phyloP scores from a whole-genome alignment of 768 basidiomycete genomes.

The Boletus speciosus region DNA sequence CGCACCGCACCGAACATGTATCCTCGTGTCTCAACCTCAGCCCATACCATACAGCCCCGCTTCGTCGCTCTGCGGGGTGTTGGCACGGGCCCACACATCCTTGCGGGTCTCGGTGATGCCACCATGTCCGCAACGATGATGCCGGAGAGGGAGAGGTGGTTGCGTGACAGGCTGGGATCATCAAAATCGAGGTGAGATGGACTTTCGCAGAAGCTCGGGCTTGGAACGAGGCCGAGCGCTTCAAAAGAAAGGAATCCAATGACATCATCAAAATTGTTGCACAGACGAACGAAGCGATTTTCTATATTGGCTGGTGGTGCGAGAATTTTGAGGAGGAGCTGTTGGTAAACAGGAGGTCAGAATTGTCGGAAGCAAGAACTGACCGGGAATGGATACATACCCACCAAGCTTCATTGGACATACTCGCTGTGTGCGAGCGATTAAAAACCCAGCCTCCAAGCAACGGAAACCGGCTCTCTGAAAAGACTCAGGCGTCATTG shows the following conservation, averaged over 20 bases:
- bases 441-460: constrained; percentile 35
- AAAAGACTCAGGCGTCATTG: background rate
- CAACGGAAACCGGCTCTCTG: constrained; percentile 20
- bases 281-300: constrained; percentile 30
- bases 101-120: background rate
- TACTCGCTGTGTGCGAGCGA: constrained; percentile 12
- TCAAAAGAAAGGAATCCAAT: constrained; percentile 26
- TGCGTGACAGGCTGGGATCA: constrained; percentile 8
- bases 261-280: constrained; percentile 31
- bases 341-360: background rate
- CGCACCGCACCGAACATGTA: constrained; percentile 33
- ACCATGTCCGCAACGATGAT: constrained; percentile 21
- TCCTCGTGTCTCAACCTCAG: constrained; percentile 17
- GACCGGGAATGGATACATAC: constrained; percentile 15
- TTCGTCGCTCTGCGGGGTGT: constrained; percentile 6
- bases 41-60: constrained; percentile 23
- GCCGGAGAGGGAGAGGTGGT: constrained; percentile 22
- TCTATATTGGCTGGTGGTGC: constrained; percentile 21
- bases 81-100: background rate
- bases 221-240: constrained; percentile 16
- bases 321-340: constrained; percentile 6
- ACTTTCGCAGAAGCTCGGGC: constrained; percentile 19
- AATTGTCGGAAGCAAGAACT: background rate
- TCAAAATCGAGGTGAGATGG: background rate
- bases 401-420: constrained; percentile 32